Evolutionary conservation across 805 yeast genomes (phyloP).

Genomic region (Candida sphagnicola): DNA sequence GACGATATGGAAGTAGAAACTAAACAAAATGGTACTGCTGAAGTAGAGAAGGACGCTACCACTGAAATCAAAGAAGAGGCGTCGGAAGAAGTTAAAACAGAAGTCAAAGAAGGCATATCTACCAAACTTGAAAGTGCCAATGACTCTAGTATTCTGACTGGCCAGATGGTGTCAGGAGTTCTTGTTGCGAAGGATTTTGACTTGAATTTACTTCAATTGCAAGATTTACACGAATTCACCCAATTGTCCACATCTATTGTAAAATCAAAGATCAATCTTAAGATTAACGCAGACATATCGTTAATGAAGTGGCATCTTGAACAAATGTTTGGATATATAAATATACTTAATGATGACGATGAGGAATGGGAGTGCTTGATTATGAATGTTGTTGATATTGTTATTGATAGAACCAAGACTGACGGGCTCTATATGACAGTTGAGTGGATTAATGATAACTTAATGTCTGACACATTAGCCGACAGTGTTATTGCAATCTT

Average conservation of each 20-base stretch:
- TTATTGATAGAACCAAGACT: conserved; percentile 35
- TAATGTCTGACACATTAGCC: conserved; percentile 86
- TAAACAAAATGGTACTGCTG: conserved; percentile 18
- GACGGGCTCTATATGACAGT: conserved; percentile 51
- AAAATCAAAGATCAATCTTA: conserved; percentile 74
- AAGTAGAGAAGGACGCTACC: conserved; percentile 56
- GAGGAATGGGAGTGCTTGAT: conserved; percentile 41
- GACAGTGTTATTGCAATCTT: conserved; percentile 89
- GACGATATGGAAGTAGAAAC: conserved; percentile 12
- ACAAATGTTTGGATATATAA: conserved; percentile 91
- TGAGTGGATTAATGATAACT: conserved; percentile 85
- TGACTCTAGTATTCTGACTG: conserved; percentile 15
- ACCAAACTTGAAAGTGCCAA: neutral
- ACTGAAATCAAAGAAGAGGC: conserved; percentile 1
- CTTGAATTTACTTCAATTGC: conserved; percentile 73
- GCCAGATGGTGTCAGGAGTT: conserved; percentile 65
- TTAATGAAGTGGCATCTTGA: conserved; percentile 84
- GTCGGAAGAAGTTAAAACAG: conserved; percentile 8
- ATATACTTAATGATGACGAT: conserved; percentile 55
- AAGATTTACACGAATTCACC: conserved; percentile 85
- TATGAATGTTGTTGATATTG: conserved; percentile 40
- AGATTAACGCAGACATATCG: conserved; percentile 76
- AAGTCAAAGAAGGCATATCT: conserved; percentile 1
- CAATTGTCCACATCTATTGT: conserved; percentile 82
- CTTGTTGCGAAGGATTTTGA: conserved; percentile 90